A percentile compares a stretch with the other conserved stretches of the same genome.
Conservation (phyloP, 1,284 basidiomycete species). For the Somion occarium region DNA sequence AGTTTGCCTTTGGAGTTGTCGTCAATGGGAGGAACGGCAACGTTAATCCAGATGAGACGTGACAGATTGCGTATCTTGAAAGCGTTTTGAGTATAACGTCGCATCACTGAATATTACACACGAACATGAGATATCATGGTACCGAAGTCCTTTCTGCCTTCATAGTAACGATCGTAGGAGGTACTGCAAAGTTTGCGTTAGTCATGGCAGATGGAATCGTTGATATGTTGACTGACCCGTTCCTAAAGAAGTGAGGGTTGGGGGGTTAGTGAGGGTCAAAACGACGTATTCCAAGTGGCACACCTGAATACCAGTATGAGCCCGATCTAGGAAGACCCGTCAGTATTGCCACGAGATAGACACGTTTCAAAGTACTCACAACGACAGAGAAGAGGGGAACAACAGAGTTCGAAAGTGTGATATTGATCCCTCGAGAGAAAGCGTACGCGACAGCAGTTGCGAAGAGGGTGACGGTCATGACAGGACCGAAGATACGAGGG, state of each 20-base stretch:
- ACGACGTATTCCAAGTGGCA: conserved; percentile 14
- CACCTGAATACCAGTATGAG: conserved; percentile 76
- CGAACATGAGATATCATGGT: conserved; percentile 55
- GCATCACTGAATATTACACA: conserved; percentile 1
- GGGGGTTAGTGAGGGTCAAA: not conserved
- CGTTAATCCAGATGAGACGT: conserved; percentile 76
- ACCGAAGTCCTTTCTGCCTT: conserved; percentile 82
- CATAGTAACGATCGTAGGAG: conserved; percentile 78
- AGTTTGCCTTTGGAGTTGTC: conserved; percentile 46
- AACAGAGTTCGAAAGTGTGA: conserved; percentile 67
- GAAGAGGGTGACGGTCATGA: conserved; percentile 78
- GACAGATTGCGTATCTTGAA: conserved; percentile 56
- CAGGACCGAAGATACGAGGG: conserved; percentile 67
- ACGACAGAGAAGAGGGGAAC: conserved; percentile 87
- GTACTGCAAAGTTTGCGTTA: conserved; percentile 39
- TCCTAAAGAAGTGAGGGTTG: conserved; percentile 2
- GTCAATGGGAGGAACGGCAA: conserved; percentile 57
- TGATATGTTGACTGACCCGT: conserved; percentile 1
- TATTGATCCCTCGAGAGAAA: conserved; percentile 44
- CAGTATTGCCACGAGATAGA: conserved; percentile 9
- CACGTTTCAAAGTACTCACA: conserved; percentile 44
- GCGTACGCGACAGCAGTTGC: conserved; percentile 59
- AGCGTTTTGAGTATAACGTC: conserved; percentile 12
- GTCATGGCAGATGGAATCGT: not conserved
- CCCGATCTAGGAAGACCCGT: conserved; percentile 47